phyloP scores from a whole-genome alignment of 1,139 yeast genomes.

The Suhomyces wounanorum region DNA sequence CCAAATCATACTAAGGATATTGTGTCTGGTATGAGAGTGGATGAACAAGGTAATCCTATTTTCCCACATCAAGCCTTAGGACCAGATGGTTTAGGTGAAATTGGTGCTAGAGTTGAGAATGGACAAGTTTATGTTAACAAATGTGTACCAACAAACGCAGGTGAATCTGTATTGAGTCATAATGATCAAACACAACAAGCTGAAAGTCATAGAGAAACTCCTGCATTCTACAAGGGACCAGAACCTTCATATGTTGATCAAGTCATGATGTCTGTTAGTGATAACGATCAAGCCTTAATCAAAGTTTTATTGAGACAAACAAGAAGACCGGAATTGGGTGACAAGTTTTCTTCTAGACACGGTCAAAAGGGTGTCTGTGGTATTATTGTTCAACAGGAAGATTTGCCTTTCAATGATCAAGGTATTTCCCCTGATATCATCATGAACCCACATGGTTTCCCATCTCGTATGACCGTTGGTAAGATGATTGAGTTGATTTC shows the following conservation, averaged over 20 bases:
- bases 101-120: slow-evolving; percentile 84
- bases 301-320: slow-evolving; percentile 93
- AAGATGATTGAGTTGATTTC: slow-evolving; percentile 96
- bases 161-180: slow-evolving; percentile 64
- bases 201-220: slow-evolving; percentile 83
- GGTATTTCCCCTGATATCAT: slow-evolving; percentile 94
- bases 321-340: slow-evolving; percentile 97
- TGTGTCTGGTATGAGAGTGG: slow-evolving; percentile 87
- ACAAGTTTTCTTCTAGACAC: slow-evolving; percentile 93
- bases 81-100: slow-evolving; percentile 96
- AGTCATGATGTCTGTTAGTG: slow-evolving; percentile 96
- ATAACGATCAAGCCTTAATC: slow-evolving; percentile 90
- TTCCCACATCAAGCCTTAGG: slow-evolving; percentile 87
- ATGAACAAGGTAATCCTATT: slow-evolving; percentile 75
- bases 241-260: slow-evolving; percentile 95
- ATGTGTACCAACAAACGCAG: slow-evolving; percentile 85
- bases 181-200: slow-evolving; percentile 32
- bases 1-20: slow-evolving; percentile 94
- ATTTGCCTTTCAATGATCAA: slow-evolving; percentile 88
- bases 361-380: slow-evolving; percentile 99
- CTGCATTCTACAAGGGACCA: slow-evolving; percentile 89
- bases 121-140: slow-evolving; percentile 95
- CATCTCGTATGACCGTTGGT: slow-evolving; percentile 99
- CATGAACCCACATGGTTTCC: slow-evolving; percentile 99
- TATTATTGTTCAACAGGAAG: slow-evolving; percentile 94